Conservation (phyloP, 805 yeast species). For the Barnettozyma sucrosica region DNA sequence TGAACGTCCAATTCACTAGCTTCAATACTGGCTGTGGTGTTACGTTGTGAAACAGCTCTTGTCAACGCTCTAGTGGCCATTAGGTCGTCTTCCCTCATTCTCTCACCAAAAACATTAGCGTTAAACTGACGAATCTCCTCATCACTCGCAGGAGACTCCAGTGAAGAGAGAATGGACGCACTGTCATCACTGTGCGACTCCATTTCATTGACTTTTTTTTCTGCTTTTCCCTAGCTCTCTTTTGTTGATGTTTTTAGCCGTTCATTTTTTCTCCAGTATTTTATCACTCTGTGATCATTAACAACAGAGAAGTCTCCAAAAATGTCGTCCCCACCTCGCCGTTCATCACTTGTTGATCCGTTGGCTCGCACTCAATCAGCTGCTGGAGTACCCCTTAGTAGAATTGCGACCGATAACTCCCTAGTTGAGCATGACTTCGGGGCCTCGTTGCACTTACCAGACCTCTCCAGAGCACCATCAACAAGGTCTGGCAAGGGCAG, state of each 20-base stretch:
- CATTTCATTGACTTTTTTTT: neutral
- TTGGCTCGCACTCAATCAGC: neutral
- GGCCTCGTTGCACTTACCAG: neutral
- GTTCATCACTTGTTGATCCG: neutral
- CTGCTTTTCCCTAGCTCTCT: neutral
- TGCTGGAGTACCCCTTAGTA: neutral
- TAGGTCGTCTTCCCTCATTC: slow-evolving; percentile 13
- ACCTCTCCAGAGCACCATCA: slow-evolving; percentile 1
- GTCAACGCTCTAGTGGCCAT: slow-evolving; percentile 6
- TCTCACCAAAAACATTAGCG: slow-evolving; percentile 12
- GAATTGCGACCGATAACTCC: neutral
- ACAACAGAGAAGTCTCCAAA: neutral
- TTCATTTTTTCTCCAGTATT: no score
- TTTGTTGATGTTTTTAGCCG: neutral
- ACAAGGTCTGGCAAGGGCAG: neutral
- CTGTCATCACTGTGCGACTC: neutral
- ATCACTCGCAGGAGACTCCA: slow-evolving; percentile 9
- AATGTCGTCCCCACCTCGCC: neutral
- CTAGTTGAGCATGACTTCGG: slow-evolving; percentile 1
- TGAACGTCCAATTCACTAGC: neutral
- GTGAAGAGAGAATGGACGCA: neutral
- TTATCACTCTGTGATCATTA: no score
- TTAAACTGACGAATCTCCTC: slow-evolving; percentile 14
- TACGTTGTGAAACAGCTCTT: slow-evolving; percentile 1
- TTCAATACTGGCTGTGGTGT: neutral